Base-by-base conservation (phyloP, 2,329 filamentous ascomycete species). In the Bipolaris gigantea region DNA sequence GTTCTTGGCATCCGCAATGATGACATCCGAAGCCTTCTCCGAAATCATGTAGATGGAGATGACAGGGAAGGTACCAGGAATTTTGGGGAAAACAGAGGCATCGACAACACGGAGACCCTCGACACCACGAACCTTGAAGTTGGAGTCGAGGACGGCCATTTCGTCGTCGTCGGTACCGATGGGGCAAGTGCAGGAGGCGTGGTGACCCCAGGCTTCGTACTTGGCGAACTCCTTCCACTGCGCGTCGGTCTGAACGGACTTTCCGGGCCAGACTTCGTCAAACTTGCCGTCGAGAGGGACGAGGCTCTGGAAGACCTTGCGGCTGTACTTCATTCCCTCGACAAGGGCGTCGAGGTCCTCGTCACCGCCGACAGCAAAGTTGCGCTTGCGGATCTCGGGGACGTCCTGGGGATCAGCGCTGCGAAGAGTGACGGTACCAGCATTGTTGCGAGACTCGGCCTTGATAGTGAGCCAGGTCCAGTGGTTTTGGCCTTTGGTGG, bases 1-100 rank as follows among this genome's bases (percentile, higher is more conserved):
- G 21, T 38, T 32, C 47, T 45, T 54, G 9, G 56, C 60, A 42
- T 56, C 65, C 35, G 56, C 65, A 15, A 73, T 46, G 79, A 87
- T 85, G 5, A 79, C 79, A 68, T 85, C 83, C 2, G 82, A 81
- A 1, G 85, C 85, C 76, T 87, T 87, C 75, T 87, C 84, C 1
- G 77, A 78, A 5, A 83, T 74, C 69, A 86, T 83, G 60, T 83
- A 84, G 0, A 79, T 79, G 0, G 82, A 77, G 0, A 81, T 65
- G 4, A 78, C 76, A 23, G 80, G 76, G 61, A 81, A 84, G 48
- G 75, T 80, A 57, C 83, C 83, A 1, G 82, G 82, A 23, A 73
- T 70, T 38, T 64, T 65, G 3, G 68, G 64, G 51, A 71, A 73
- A 0, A 63, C 51, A 15, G 60, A 65, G 10, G 69, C 71, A 55